Percentiles rank a stretch among this genome's conserved stretches.
Evolutionary conservation across 2,329 filamentous ascomycete genomes (phyloP).

Genomic region (Hymenotorrendiella dingleyae): DNA sequence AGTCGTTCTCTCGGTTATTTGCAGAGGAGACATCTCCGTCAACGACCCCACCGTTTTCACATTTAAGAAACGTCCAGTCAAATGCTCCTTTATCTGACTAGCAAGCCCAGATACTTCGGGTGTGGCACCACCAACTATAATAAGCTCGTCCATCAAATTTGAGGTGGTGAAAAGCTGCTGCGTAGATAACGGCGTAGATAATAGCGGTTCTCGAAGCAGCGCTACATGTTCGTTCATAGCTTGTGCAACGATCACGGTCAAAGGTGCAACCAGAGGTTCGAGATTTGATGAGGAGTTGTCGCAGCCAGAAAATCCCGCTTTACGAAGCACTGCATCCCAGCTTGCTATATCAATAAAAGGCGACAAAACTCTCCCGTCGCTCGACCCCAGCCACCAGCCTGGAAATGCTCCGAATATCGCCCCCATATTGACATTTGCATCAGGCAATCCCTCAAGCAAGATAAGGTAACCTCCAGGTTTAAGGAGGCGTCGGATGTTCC

Average conservation of each 20-base stretch:
- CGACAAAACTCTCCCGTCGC: constrained; percentile 17
- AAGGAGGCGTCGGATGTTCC: constrained; percentile 33
- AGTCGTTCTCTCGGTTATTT: background rate
- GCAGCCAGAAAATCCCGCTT: constrained; percentile 27
- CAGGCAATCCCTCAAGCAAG: background rate
- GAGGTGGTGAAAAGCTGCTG: too few species aligned
- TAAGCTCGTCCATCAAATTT: constrained; percentile 2
- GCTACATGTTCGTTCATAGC: constrained; percentile 29
- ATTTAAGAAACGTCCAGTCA: background rate
- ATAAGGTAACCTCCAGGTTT: constrained; percentile 40
- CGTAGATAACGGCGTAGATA: background rate
- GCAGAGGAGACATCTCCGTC: background rate
- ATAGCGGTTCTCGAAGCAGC: constrained; percentile 27
- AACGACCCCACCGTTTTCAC: background rate
- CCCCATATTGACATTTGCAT: constrained; percentile 10
- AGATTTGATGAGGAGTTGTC: constrained; percentile 18
- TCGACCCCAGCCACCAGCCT: constrained; percentile 29
- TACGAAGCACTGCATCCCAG: constrained; percentile 21
- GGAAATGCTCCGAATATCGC: constrained; percentile 26
- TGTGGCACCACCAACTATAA: constrained; percentile 21
- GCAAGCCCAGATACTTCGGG: constrained; percentile 3
- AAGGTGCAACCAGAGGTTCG: constrained; percentile 15
- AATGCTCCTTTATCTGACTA: background rate
- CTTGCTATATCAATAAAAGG: constrained; percentile 4
- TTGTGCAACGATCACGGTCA: constrained; percentile 28